These are phyloP conservation scores for Heterobasidion occidentale DNA, from an alignment of 1,284 basidiomycete genomes.

Conservation along the genomic window DNA sequence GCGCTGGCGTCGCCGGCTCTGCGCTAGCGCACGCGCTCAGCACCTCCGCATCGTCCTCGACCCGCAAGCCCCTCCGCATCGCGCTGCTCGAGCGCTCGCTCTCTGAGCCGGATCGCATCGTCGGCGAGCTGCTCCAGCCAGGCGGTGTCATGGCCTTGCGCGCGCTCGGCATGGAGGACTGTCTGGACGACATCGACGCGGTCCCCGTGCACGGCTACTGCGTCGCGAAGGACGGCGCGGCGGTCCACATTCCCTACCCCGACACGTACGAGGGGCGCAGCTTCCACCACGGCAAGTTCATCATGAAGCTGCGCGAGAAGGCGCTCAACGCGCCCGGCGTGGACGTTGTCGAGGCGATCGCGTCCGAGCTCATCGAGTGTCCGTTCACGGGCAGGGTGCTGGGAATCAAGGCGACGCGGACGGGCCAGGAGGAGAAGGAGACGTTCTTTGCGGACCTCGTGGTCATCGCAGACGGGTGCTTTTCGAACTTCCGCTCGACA, in stretches of 20 bases:
- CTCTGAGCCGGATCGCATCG: constrained; percentile 91
- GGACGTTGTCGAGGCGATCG: constrained; percentile 78
- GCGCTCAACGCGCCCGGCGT: constrained; percentile 56
- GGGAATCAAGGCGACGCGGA: constrained; percentile 52
- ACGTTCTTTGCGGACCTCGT: constrained; percentile 71
- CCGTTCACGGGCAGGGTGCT: constrained; percentile 47
- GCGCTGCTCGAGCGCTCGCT: constrained; percentile 85
- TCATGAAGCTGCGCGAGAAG: constrained; percentile 71
- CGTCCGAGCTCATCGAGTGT: constrained; percentile 65
- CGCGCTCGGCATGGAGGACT: constrained; percentile 69
- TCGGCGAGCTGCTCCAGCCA: constrained; percentile 95
- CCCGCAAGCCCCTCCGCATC: constrained; percentile 60
- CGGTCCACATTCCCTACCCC: constrained; percentile 88
- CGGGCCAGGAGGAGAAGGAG: constrained; percentile 32
- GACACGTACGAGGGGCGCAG: constrained; percentile 62
- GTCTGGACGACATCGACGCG: constrained; percentile 84
- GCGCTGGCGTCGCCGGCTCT: constrained; percentile 83
- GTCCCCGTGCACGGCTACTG: constrained; percentile 85
- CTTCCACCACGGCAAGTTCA: constrained; percentile 95
- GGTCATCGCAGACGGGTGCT: constrained; percentile 91
- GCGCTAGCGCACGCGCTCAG: constrained; percentile 67
- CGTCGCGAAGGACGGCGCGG: constrained; percentile 60
- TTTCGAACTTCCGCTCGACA: constrained; percentile 71
- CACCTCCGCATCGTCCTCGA: constrained; percentile 26
- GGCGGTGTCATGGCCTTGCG: constrained; percentile 80